These are phyloP conservation scores for Bipolaris zeicola DNA, from an alignment of 2,329 filamentous ascomycete genomes.

Conservation along the genomic window DNA sequence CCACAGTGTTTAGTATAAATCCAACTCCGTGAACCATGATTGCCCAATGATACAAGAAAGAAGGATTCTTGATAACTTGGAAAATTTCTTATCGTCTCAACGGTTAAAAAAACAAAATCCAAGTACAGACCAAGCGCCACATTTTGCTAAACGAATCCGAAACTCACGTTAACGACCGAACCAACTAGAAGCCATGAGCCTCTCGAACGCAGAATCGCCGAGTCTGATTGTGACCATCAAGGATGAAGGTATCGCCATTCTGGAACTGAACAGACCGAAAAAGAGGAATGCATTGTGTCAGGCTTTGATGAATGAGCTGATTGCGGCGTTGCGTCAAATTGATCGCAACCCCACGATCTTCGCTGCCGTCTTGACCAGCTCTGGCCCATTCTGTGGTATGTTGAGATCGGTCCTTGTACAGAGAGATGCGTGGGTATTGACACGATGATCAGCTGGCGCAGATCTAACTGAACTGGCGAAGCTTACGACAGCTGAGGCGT, in stretches of 20 bases:
- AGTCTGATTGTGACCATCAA: constrained; percentile 22
- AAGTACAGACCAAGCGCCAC: not conserved
- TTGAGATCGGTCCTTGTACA: constrained; percentile 24
- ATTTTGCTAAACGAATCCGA: not conserved
- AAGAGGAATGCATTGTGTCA: constrained; percentile 66
- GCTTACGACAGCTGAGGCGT: constrained; percentile 79
- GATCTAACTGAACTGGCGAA: constrained; percentile 97
- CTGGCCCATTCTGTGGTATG: constrained; percentile 70
- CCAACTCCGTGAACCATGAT: not conserved
- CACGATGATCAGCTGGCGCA: constrained; percentile 69
- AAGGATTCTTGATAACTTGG: not conserved
- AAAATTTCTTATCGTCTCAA: not conserved
- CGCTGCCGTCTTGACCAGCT: constrained; percentile 73
- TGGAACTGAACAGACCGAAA: constrained; percentile 60
- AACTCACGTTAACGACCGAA: not conserved
- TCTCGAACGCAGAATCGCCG: constrained; percentile 9
- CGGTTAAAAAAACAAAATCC: not conserved
- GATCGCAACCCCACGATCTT: constrained; percentile 26
- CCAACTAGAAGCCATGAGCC: constrained; percentile 3
- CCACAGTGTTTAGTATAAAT: not conserved
- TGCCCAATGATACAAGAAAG: not conserved
- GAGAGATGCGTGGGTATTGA: not conserved
- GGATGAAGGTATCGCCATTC: constrained; percentile 51
- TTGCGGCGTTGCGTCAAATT: constrained; percentile 21
- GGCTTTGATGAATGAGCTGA: constrained; percentile 53